Evolutionary conservation across 495 filamentous ascomycete species (phyloP).

Genomic region (Penicillium fimorum): DNA sequence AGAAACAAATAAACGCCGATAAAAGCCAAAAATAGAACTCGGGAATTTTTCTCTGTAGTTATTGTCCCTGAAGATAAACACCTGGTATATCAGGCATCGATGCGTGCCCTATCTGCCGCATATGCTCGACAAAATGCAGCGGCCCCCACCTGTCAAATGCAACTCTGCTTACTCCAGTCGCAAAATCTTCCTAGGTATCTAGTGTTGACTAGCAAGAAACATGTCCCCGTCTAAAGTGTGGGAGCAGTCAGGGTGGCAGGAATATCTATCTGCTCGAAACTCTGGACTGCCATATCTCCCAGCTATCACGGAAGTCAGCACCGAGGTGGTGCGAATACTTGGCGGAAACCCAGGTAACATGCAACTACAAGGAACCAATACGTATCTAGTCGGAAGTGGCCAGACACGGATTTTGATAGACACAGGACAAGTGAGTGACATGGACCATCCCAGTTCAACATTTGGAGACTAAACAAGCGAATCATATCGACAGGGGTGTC

Average conservation of each 20-base stretch:
- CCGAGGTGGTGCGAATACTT: conserved; percentile 47
- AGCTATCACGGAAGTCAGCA: conserved; percentile 41
- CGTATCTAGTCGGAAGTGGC: conserved; percentile 72
- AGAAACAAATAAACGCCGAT: neutral
- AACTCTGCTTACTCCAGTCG: neutral
- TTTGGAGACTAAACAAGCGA: neutral
- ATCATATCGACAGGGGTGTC: conserved; percentile 26
- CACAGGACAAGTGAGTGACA: conserved; percentile 49
- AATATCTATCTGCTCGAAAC: conserved; percentile 38
- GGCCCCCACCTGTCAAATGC: neutral
- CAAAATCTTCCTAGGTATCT: neutral
- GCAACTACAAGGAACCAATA: conserved; percentile 66
- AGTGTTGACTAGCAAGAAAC: neutral
- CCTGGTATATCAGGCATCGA: neutral
- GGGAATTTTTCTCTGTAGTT: neutral
- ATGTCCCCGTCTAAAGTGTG: neutral
- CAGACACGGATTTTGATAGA: conserved; percentile 63
- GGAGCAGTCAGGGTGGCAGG: conserved; percentile 20
- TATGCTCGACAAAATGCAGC: neutral
- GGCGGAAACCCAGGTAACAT: conserved; percentile 69
- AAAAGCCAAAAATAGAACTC: neutral
- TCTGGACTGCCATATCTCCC: conserved; percentile 32
- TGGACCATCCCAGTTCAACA: neutral
- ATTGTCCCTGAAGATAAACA: neutral
- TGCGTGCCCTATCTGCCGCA: neutral